Conservation (phyloP, 257 asterid species). For the Cruciata laevipes region DNA sequence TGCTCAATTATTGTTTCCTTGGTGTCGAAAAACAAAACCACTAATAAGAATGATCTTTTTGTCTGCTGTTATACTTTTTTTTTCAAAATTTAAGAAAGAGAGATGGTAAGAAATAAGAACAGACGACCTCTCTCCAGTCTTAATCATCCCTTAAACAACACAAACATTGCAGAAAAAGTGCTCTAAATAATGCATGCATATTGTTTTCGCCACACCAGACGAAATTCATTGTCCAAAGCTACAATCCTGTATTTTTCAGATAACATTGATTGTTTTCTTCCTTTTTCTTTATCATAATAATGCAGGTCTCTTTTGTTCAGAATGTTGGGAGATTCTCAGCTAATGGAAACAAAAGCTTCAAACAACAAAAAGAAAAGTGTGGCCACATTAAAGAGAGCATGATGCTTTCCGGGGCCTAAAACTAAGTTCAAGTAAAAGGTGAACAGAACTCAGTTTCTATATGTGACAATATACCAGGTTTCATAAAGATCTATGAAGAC, state of each 20-base stretch:
- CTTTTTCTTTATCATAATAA: background rate
- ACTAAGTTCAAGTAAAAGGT: background rate
- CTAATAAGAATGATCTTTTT: constrained; percentile 9
- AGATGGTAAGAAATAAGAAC: constrained; percentile 3
- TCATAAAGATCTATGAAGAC: background rate
- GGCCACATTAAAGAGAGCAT: background rate
- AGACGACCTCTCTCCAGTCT: constrained; percentile 11
- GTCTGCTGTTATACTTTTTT: constrained; percentile 1
- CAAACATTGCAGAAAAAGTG: constrained; percentile 1
- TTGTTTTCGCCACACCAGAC: background rate
- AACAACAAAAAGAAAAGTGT: background rate
- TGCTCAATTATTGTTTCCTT: background rate
- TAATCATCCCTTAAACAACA: background rate
- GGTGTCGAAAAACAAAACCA: constrained; percentile 9
- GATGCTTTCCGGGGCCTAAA: background rate
- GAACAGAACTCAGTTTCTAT: no score
- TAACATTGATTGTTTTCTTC: background rate
- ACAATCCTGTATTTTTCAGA: background rate
- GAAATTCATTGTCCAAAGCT: background rate
- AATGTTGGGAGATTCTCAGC: background rate
- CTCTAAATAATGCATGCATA: background rate
- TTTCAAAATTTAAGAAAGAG: constrained; percentile 8
- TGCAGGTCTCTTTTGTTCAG: background rate
- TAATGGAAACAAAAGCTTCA: background rate
- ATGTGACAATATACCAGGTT: background rate